These are phyloP conservation scores for Kodamaea neixiangensis DNA, from an alignment of 805 yeast genomes.

Conservation along the genomic window DNA sequence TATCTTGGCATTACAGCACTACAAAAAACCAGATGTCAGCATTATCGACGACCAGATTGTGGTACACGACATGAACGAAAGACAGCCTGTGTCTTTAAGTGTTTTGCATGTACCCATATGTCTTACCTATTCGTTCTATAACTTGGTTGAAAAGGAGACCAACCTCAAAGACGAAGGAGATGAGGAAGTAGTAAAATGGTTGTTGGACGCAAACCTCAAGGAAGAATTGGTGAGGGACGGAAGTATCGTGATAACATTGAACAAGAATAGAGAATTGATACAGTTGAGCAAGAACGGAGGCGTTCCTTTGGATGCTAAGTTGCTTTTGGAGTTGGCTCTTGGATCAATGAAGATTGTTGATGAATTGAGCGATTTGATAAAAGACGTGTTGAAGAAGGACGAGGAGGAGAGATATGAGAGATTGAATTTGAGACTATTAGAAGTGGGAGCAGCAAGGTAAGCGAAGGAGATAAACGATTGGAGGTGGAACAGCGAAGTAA, in stretches of 20 bases:
- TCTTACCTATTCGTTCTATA: conserved; percentile 84
- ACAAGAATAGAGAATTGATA: conserved; percentile 87
- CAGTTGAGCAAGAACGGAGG: conserved; percentile 93
- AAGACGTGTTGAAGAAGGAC: conserved; percentile 55
- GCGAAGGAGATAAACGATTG: not conserved
- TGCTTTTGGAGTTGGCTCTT: conserved; percentile 66
- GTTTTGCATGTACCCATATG: conserved; percentile 89
- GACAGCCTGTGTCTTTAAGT: conserved; percentile 85
- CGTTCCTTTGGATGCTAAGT: conserved; percentile 70
- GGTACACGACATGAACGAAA: conserved; percentile 70
- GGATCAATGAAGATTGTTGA: conserved; percentile 67
- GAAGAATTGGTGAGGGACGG: conserved; percentile 83
- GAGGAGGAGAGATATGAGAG: conserved; percentile 46
- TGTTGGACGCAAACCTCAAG: conserved; percentile 73
- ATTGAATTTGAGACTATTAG: conserved; percentile 32
- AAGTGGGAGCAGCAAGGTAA: conserved; percentile 37
- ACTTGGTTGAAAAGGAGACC: conserved; percentile 62
- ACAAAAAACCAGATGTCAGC: conserved; percentile 78
- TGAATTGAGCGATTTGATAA: conserved; percentile 63
- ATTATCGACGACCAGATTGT: conserved; percentile 59
- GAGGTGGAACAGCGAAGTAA: not conserved
- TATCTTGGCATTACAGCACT: conserved; percentile 81
- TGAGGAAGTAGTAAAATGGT: conserved; percentile 54
- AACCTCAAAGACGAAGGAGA: conserved; percentile 62
- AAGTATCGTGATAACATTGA: conserved; percentile 78